Conservation (phyloP, 176 grass and related monocot species). For the Aegilops sharonensis region DNA sequence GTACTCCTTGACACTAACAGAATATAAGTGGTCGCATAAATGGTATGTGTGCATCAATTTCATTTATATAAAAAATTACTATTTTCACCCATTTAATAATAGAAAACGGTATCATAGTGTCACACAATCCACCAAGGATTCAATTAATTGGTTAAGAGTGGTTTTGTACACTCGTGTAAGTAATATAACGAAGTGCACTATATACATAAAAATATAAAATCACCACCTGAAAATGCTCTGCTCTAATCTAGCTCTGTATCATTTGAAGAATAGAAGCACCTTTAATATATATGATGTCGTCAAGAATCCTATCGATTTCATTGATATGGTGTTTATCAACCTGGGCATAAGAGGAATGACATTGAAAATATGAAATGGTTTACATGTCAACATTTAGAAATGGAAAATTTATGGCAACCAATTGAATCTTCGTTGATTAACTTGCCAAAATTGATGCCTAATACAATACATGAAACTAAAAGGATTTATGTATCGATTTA, state of each 20-base stretch:
- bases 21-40: neutral
- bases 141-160: neutral
- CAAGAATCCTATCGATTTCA: slow-evolving; percentile 66
- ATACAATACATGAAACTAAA: neutral
- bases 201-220: neutral
- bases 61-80: neutral
- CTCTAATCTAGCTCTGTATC: slow-evolving; percentile 76
- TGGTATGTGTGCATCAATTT: neutral
- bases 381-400: neutral
- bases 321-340: slow-evolving; percentile 72
- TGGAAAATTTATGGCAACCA: too few relatives aligned
- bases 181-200: neutral
- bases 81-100: neutral
- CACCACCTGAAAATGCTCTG: slow-evolving; percentile 65
- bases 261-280: slow-evolving; percentile 68
- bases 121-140: neutral
- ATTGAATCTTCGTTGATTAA: too few relatives aligned
- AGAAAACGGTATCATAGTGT: neutral
- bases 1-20: neutral
- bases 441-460: neutral
- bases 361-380: neutral
- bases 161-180: neutral
- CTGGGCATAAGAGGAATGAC: slow-evolving; percentile 23
- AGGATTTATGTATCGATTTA: neutral
- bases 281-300: slow-evolving; percentile 75